Percentiles rank a stretch among this genome's conserved stretches.
phyloP scores from a whole-genome alignment of 1,284 basidiomycete species.

The Sporisorium scitamineum region DNA sequence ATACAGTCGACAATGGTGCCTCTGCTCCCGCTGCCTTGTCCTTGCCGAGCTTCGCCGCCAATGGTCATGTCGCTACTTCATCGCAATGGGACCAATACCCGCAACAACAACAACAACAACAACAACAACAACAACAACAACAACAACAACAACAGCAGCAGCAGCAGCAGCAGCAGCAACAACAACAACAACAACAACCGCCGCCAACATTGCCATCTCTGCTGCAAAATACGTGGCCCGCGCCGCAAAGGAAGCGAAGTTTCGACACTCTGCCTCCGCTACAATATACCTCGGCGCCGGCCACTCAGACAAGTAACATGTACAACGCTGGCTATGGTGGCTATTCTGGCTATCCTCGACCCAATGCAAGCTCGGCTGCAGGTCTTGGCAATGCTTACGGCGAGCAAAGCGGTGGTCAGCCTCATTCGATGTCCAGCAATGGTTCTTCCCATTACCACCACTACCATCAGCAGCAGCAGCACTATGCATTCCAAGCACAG shows the following conservation, averaged over 20 bases:
- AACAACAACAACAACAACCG: not conserved
- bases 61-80: conserved; percentile 6
- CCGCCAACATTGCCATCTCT: not conserved
- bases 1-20: conserved; percentile 22
- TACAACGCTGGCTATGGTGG: conserved; percentile 19
- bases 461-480: conserved; percentile 2
- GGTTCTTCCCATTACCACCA: conserved; percentile 19
- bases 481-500: not conserved
- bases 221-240: conserved; percentile 19
- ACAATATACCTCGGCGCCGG: conserved; percentile 17
- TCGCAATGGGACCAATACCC: conserved; percentile 18
- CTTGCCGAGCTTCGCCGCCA: conserved; percentile 15
- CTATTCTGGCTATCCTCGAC: conserved; percentile 6
- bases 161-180: not conserved
- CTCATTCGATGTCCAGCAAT: not conserved
- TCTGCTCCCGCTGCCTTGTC: not conserved
- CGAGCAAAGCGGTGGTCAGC: conserved; percentile 8
- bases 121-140: not conserved
- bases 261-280: conserved; percentile 23
- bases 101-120: not conserved
- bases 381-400: conserved; percentile 6
- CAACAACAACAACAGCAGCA: conserved; percentile 7
- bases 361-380: not conserved
- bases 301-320: conserved; percentile 1
- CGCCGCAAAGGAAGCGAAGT: conserved; percentile 19